phyloP scores from a whole-genome alignment of 768 basidiomycete genomes.

The Lactarius evosmus region DNA sequence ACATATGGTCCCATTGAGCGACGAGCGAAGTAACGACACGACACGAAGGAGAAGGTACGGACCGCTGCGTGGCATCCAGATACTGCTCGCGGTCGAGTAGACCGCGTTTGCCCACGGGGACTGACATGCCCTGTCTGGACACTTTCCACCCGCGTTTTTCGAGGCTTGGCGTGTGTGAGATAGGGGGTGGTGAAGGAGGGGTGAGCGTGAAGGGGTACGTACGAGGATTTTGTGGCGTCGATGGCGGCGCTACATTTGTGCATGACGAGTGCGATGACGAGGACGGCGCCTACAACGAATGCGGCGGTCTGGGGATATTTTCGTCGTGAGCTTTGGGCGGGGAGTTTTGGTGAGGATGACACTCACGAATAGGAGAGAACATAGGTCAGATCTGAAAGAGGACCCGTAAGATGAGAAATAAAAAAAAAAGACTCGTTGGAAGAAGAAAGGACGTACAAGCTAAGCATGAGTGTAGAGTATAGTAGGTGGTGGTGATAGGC shows the following conservation, averaged over 20 bases:
- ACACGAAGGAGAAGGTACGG: neutral
- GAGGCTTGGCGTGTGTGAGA: neutral
- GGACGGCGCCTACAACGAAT: neutral
- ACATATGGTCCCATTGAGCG: too few species aligned
- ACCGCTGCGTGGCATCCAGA: conserved; percentile 20
- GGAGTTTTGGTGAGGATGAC: too few species aligned
- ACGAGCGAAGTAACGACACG: too few species aligned
- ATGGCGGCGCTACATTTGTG: conserved; percentile 7
- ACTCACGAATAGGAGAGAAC: conserved; percentile 11
- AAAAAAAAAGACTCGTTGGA: neutral
- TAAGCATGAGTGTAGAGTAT: neutral
- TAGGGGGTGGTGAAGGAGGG: neutral
- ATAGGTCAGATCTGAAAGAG: neutral
- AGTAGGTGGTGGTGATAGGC: neutral
- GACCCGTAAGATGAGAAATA: neutral
- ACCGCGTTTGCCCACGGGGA: neutral
- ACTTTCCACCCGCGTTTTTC: conserved; percentile 9
- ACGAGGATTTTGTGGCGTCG: conserved; percentile 15
- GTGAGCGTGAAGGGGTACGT: too few species aligned
- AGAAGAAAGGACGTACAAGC: conserved; percentile 2
- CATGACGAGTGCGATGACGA: neutral
- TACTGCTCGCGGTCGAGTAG: conserved; percentile 4
- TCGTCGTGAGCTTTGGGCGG: neutral
- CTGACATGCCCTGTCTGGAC: neutral
- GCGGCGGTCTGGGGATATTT: neutral